Conservation (phyloP, 768 basidiomycete species). For the Lactarius sp. region DNA sequence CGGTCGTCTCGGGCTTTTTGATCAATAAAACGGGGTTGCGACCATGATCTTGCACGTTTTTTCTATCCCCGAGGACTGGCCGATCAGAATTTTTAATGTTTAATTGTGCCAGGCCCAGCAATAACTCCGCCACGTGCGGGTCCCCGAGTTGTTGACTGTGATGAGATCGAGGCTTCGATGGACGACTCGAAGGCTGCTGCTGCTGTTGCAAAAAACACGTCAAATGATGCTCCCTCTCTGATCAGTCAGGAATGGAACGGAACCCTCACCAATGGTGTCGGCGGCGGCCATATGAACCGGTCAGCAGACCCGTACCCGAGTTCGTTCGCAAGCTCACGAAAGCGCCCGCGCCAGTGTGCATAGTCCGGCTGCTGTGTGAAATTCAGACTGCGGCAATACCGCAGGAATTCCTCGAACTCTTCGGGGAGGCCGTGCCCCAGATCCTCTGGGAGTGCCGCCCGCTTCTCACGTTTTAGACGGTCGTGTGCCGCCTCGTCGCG, state of each 20-base stretch:
- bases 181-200: conserved; percentile 1
- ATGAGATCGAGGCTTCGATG: conserved; percentile 30
- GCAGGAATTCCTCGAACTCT: conserved; percentile 72
- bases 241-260: background rate
- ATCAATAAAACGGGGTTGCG: background rate
- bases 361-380: conserved; percentile 72
- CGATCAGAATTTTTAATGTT: conserved; percentile 20
- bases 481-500: conserved; percentile 61
- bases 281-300: conserved; percentile 63
- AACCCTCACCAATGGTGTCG: conserved; percentile 29
- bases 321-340: conserved; percentile 55
- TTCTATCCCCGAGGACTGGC: conserved; percentile 23
- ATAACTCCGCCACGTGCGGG: background rate
- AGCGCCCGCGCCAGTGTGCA: conserved; percentile 56
- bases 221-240: background rate
- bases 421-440: conserved; percentile 64
- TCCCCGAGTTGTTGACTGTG: conserved; percentile 27
- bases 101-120: conserved; percentile 17
- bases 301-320: conserved; percentile 54
- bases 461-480: conserved; percentile 60
- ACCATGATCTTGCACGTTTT: conserved; percentile 18
- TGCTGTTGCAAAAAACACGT: background rate
- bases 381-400: conserved; percentile 62
- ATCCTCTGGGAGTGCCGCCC: conserved; percentile 53
- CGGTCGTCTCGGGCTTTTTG: conserved; percentile 25